Conservation (phyloP, 2,329 filamentous ascomycete species). For the Fusarium protoensiforme region DNA sequence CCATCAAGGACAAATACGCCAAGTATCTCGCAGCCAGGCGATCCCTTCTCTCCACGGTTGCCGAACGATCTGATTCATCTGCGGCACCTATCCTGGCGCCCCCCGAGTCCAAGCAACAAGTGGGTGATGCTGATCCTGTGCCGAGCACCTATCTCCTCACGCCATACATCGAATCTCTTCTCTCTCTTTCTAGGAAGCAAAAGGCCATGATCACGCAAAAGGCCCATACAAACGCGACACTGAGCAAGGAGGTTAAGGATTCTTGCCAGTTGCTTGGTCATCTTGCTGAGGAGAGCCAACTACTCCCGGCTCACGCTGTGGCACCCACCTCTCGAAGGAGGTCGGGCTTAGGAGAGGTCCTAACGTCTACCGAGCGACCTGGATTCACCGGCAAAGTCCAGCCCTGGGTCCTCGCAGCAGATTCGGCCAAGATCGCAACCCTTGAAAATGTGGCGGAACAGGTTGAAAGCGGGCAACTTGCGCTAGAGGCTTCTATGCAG, state of each 20-base stretch:
- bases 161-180: conserved; percentile 66
- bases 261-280: conserved; percentile 62
- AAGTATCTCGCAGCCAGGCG: conserved; percentile 63
- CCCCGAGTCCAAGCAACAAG: conserved; percentile 7
- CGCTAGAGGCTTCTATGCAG: conserved; percentile 63
- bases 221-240: conserved; percentile 62
- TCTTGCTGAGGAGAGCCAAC: conserved; percentile 70
- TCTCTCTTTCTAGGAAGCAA: conserved; percentile 65
- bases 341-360: conserved; percentile 58
- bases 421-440: conserved; percentile 68
- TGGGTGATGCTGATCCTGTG: conserved; percentile 24
- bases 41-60: conserved; percentile 56
- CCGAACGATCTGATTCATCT: conserved; percentile 45
- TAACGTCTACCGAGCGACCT: conserved; percentile 51
- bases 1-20: conserved; percentile 65
- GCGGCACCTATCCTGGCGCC: conserved; percentile 37
- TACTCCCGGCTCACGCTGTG: conserved; percentile 64
- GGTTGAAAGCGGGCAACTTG: conserved; percentile 67
- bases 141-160: conserved; percentile 58
- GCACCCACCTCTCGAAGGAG: conserved; percentile 49
- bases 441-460: conserved; percentile 69
- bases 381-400: conserved; percentile 58
- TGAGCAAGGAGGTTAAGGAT: conserved; percentile 64
- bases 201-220: conserved; percentile 69
- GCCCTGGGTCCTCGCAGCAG: conserved; percentile 70